Conservation (phyloP, 23 red algal species). For the Cyanidiococcus yangmingshanensis region DNA sequence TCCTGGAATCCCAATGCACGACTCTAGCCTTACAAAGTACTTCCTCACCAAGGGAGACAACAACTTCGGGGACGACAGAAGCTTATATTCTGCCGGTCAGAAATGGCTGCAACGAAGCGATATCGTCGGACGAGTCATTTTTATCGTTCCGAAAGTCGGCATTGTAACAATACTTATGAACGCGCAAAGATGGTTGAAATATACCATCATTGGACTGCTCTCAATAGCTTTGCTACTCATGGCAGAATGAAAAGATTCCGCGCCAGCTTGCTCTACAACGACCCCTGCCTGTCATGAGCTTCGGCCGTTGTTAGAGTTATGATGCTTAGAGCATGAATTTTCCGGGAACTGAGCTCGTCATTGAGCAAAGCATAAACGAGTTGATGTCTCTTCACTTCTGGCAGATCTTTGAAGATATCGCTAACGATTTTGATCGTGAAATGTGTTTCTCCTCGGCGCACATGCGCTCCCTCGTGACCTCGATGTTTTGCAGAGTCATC, state of each 20-base stretch:
- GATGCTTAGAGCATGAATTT: conserved; percentile 11
- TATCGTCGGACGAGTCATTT: conserved; percentile 59
- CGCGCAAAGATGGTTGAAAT: conserved; percentile 64
- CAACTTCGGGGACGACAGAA: conserved; percentile 85
- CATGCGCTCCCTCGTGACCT: conserved; percentile 63
- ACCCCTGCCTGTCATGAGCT: neutral
- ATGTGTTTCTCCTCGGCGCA: conserved; percentile 61
- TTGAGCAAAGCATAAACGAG: conserved; percentile 23
- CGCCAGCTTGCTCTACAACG: too few species aligned
- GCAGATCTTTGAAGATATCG: conserved; percentile 63
- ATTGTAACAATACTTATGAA: conserved; percentile 97
- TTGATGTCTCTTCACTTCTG: conserved; percentile 72
- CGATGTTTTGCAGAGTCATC: conserved; percentile 67
- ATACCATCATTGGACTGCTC: conserved; percentile 32
- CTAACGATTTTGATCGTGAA: conserved; percentile 58
- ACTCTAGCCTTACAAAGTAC: conserved; percentile 4
- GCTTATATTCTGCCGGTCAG: conserved; percentile 59
- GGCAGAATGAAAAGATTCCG: neutral
- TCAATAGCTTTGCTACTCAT: conserved; percentile 22
- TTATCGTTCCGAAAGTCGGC: conserved; percentile 66
- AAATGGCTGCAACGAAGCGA: conserved; percentile 60
- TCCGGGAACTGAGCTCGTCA: neutral
- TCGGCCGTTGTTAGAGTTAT: neutral
- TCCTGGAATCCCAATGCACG: neutral
- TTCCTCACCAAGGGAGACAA: conserved; percentile 77